These are phyloP conservation scores for Crithidia fasciculata DNA, from an alignment of 208 protist species.

Conservation along the genomic window DNA sequence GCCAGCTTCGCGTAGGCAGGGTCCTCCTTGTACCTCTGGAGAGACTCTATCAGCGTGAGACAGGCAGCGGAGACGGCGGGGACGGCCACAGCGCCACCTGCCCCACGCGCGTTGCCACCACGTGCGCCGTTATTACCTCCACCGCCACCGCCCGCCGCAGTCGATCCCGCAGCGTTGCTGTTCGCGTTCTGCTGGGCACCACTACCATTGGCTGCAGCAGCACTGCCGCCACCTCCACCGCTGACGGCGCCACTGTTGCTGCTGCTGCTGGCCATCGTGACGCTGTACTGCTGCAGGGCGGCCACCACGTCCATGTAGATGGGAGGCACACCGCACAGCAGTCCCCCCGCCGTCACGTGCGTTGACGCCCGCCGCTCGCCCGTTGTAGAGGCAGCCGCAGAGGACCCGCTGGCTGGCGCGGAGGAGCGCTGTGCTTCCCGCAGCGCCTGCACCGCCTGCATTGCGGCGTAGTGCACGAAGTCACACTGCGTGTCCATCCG, in stretches of 20 bases:
- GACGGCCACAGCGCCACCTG: neutral
- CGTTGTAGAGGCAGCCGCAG: neutral
- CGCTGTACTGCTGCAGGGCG: slow-evolving; percentile 32
- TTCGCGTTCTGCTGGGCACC: neutral
- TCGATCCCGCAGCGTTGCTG: neutral
- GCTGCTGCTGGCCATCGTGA: neutral
- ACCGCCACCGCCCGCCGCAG: neutral
- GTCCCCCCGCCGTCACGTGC: neutral
- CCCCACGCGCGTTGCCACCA: slow-evolving; percentile 1
- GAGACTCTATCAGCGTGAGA: slow-evolving; percentile 34
- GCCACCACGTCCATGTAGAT: slow-evolving; percentile 42
- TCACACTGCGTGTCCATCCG: slow-evolving; percentile 18
- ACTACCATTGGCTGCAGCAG: neutral
- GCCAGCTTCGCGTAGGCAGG: slow-evolving; percentile 54
- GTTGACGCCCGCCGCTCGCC: neutral
- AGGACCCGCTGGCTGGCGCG: neutral
- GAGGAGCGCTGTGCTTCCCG: slow-evolving; percentile 4
- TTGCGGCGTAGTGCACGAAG: slow-evolving; percentile 14
- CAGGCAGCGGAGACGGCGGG: neutral
- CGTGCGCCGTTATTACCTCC: neutral
- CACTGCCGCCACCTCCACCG: neutral
- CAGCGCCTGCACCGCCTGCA: slow-evolving; percentile 17
- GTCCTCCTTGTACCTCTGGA: slow-evolving; percentile 48
- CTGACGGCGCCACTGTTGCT: neutral
- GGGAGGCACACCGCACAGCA: slow-evolving; percentile 43